Percentiles rank a stretch among this genome's conserved stretches.
phyloP scores from a whole-genome alignment of 345 rosid species.

The Punica granatum region DNA sequence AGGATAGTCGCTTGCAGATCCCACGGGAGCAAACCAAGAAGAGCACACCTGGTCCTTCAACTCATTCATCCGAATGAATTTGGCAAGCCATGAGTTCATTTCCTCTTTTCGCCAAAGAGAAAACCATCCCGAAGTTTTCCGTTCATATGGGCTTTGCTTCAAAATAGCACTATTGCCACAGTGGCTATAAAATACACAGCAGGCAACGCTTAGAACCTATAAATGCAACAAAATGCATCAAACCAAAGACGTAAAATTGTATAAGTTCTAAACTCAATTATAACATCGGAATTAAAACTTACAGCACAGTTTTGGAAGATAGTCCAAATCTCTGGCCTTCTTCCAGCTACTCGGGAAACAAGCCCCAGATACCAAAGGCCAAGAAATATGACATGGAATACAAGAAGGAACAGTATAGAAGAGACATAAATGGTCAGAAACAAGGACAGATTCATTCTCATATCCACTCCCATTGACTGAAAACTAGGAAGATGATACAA shows the following conservation, averaged over 20 bases:
- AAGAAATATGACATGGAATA: conserved; percentile 84
- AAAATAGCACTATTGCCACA: conserved; percentile 91
- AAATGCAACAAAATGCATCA: conserved; percentile 13
- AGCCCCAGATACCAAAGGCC: conserved; percentile 93
- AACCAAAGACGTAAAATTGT: conserved; percentile 1
- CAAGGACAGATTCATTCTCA: conserved; percentile 98
- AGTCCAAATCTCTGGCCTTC: conserved; percentile 84
- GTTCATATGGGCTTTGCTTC: conserved; percentile 44
- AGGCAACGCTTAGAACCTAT: conserved; percentile 93
- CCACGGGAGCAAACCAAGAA: conserved; percentile 99
- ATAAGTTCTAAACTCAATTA: conserved; percentile 5
- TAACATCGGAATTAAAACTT: conserved; percentile 23
- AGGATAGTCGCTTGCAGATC: conserved; percentile 98
- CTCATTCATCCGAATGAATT: conserved; percentile 70
- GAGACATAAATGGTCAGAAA: conserved; percentile 79
- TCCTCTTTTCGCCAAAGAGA: conserved; percentile 59
- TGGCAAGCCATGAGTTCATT: conserved; percentile 63
- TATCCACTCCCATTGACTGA: conserved; percentile 97
- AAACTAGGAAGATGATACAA: conserved; percentile 98
- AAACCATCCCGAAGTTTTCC: conserved; percentile 59
- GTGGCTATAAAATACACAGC: conserved; percentile 97
- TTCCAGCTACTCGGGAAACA: conserved; percentile 91
- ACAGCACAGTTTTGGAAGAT: conserved; percentile 94
- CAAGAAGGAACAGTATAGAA: conserved; percentile 83
- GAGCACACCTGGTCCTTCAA: conserved; percentile 92